phyloP scores from a whole-genome alignment of 768 basidiomycete species.

The Amanita inopinata region DNA sequence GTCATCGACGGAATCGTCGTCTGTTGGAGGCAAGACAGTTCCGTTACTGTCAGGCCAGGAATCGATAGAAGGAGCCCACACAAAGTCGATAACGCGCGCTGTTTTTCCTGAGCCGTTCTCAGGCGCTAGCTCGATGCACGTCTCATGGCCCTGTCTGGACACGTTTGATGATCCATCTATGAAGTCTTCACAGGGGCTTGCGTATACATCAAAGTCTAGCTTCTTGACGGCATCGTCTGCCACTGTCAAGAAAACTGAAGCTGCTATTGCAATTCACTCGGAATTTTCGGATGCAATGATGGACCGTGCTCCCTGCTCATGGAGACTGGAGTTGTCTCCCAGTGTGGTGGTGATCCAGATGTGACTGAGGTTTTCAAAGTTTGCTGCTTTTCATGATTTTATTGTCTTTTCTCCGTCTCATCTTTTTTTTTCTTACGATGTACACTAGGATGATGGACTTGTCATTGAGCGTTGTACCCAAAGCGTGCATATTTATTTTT shows the following conservation, averaged over 20 bases:
- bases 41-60: constrained; percentile 48
- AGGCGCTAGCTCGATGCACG: background rate
- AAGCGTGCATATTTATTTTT: background rate
- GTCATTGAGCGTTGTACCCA: too few species aligned
- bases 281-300: background rate
- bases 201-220: too few species aligned
- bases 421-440: constrained; percentile 17
- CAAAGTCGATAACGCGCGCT: too few species aligned
- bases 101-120: background rate
- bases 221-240: too few species aligned
- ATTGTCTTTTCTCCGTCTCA: constrained; percentile 12
- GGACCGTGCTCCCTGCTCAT: constrained; percentile 1
- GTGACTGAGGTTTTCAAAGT: constrained; percentile 2
- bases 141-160: too few species aligned
- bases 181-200: too few species aligned
- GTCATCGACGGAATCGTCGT: constrained; percentile 47
- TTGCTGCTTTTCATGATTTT: constrained; percentile 10
- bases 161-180: too few species aligned
- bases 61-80: constrained; percentile 15
- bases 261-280: background rate
- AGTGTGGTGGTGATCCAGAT: constrained; percentile 5
- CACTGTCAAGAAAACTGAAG: background rate
- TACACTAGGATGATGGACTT: too few species aligned
- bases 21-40: constrained; percentile 43
- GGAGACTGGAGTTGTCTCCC: constrained; percentile 5